Conservation (phyloP, 208 protist genomes). For the Acanthamoeba triangularis region DNA sequence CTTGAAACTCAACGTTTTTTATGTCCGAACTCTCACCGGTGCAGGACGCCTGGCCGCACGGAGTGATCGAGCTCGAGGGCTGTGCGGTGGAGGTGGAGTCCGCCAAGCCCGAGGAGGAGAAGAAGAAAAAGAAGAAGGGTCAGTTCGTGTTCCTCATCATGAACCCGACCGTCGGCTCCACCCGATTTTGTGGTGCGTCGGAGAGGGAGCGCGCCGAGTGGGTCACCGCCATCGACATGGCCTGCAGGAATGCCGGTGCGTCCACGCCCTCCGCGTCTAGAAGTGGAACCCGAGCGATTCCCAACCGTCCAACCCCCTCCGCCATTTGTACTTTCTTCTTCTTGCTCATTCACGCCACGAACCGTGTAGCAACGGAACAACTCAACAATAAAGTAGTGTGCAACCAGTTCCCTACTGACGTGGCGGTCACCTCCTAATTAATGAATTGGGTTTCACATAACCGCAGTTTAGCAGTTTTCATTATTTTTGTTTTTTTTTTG, state of each 20-base stretch:
- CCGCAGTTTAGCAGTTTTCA: neutral
- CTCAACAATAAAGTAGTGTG: no score
- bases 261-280: conserved; percentile 9
- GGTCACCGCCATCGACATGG: conserved; percentile 32
- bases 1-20: neutral
- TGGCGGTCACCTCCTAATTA: neutral
- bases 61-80: conserved; percentile 46
- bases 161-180: conserved; percentile 25
- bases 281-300: no score
- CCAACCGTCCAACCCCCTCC: neutral
- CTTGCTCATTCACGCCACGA: no score
- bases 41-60: conserved; percentile 45
- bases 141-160: conserved; percentile 62
- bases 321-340: neutral
- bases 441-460: neutral
- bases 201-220: conserved; percentile 30
- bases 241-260: conserved; percentile 33
- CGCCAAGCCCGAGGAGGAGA: conserved; percentile 26
- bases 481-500: neutral
- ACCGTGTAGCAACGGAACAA: no score
- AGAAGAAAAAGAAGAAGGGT: conserved; percentile 57
- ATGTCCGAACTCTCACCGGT: neutral
- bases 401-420: no score
- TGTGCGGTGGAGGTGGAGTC: conserved; percentile 34
- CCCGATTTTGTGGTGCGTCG: neutral